Base-by-base conservation (phyloP, 2,329 filamentous ascomycete species). In the Diaporthe eres region DNA sequence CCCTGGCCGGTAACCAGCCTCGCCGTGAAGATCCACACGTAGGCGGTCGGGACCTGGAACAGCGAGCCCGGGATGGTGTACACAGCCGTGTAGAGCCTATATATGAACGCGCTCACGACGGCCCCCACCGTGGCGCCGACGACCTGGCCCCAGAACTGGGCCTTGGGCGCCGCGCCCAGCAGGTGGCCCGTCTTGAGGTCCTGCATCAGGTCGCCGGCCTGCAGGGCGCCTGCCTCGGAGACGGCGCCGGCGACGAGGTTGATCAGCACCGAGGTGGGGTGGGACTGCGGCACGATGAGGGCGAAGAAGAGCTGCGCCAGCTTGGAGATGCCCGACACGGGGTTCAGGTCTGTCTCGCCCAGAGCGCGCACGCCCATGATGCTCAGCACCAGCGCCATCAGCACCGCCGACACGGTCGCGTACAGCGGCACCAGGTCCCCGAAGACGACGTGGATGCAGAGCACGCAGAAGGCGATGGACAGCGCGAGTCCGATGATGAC, bases 1-100 rank as follows among this genome's bases (percentile, higher is more conserved):
- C 97, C 97, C 78, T 97, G 90, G 2, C 97, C 97, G 0, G 96
- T 98, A 13, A 99, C 96, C 3, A 99, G 88, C 22, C 97, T 90
- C 1, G 97, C 96, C 0, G 97, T 99, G 83, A 98, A 98, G 72
- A 99, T 94, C 97, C 97, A 99, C 7, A 99, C 96, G 82, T 96
- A 98, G 0, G 93, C 96, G 0, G 97, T 98, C 0, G 97, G 97
- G 1, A 98, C 95, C 81, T 98, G 94, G 83, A 99, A 98, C 72
- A 98, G 87, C 13, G 95, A 93, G 0, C 96, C 95, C 0, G 97
- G 97, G 8, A 99, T 94, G 53, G 92, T 88, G 81, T 99, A 99
- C 1, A 98, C 96, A 47, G 85, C 81, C 3, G 95, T 96, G 81
- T 99, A 99, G 19, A 98, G 87, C 75, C 93, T 93, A 83, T 99